Evolutionary conservation across 495 filamentous ascomycete genomes (phyloP), one percentile per base, ranked within the genome.

Genomic region (Xylaria curta): DNA sequence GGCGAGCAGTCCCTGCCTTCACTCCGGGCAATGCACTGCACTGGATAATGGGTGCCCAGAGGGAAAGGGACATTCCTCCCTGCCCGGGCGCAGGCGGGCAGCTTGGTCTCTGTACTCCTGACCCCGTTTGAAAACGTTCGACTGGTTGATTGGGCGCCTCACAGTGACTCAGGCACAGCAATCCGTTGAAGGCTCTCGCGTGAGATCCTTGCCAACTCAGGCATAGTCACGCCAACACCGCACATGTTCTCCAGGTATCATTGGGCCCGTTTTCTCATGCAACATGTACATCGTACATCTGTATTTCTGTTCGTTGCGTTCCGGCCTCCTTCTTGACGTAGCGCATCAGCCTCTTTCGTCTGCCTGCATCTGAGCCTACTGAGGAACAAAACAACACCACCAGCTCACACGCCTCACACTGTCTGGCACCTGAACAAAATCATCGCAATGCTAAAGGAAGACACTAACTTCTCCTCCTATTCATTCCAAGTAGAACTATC

Each of bases 271-370:
- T 21, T 46, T 8, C 31, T 19, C 56, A 62, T 51, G 70, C 56
- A 56, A 60, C 54, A 21, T 53, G 58, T 72, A 67, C 56, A 54
- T 72, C 63, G 46, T 15, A 67, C 64, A 33, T 62, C 54, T 68
- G 63, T 59, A 72, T 44, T 68, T 72, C 63, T 61, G 61, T 71
- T 56, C 61, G 68, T 53, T 70, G 68, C 21, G 42, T 63, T 24
- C 56, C 68, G 69, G 53, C 53, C 49, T 33, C 28, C 69, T 28
- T 71, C 38, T 71, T 66, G 61, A 72, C 53, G 65, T 67, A 72
- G 63, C 44, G 44, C 51, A 56, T 72, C 70, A 72, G 70, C 70
- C 70, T 72, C 70, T 72, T 72, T 72, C 65, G 70, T 72, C 64
- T 54, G 24, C 70, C 58, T 68, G 70, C 70, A 72, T 72, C 47